Evolutionary conservation across 2,329 filamentous ascomycete genomes (phyloP).

Genomic region (Celoporthe dispersa): DNA sequence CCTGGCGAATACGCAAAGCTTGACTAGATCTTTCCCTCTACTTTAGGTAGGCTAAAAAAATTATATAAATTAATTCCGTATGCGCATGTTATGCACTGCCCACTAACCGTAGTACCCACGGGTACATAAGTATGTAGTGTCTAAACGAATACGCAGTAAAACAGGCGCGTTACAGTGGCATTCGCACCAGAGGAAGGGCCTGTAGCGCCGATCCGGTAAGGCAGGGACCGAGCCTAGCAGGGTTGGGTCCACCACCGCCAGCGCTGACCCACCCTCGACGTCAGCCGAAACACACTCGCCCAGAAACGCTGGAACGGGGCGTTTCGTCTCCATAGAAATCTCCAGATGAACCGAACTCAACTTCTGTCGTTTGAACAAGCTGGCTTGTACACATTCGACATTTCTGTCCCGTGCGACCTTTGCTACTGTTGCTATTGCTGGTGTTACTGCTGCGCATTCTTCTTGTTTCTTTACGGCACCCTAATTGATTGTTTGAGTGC

Average conservation of each 20-base stretch:
- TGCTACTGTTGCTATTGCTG: background rate
- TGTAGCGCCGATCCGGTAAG: background rate
- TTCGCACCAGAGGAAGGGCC: background rate
- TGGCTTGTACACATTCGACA: conserved; percentile 10
- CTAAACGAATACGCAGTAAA: background rate
- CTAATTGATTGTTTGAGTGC: background rate
- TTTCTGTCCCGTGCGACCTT: background rate
- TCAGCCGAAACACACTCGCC: conserved; percentile 12
- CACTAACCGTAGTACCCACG: too few species aligned
- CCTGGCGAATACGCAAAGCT: background rate
- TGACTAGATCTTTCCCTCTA: background rate
- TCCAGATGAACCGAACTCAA: background rate
- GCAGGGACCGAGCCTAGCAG: background rate
- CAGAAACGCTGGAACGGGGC: background rate
- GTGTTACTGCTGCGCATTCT: too few species aligned
- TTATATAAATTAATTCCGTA: background rate
- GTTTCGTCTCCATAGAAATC: conserved; percentile 14
- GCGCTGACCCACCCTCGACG: conserved; percentile 4
- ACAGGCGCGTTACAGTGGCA: background rate
- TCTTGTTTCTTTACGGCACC: background rate
- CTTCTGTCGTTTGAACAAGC: conserved; percentile 1
- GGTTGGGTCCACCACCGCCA: background rate
- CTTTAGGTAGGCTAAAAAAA: background rate
- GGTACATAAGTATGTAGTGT: background rate
- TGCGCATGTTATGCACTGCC: background rate